These are phyloP conservation scores for Hemerocallis citrina DNA, from an alignment of 106 monocot genomes.

Conservation along the genomic window DNA sequence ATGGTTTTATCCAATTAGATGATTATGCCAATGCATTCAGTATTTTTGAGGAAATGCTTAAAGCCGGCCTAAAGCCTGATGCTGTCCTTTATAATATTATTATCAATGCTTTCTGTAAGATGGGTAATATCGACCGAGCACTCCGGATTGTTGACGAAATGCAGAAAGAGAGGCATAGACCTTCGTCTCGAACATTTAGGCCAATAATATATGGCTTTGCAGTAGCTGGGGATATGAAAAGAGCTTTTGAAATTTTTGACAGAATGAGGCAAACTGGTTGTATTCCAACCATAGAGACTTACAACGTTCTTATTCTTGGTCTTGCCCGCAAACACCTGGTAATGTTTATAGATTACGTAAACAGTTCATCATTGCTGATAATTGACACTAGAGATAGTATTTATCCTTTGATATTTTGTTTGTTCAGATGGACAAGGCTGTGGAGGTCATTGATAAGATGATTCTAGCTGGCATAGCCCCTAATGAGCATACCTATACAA, in stretches of 20 bases:
- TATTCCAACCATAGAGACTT: slow-evolving; percentile 77
- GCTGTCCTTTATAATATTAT: slow-evolving; percentile 81
- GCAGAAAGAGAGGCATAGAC: slow-evolving; percentile 62
- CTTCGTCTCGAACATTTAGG: slow-evolving; percentile 79
- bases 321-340: slow-evolving; percentile 77
- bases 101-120: slow-evolving; percentile 90
- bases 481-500: slow-evolving; percentile 83
- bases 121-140: slow-evolving; percentile 87
- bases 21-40: slow-evolving; percentile 93
- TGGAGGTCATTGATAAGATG: slow-evolving; percentile 74
- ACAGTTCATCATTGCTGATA: neutral
- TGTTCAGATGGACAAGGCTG: slow-evolving; percentile 75
- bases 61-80: slow-evolving; percentile 71
- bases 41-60: slow-evolving; percentile 87
- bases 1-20: slow-evolving; percentile 75
- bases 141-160: slow-evolving; percentile 70
- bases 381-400: neutral
- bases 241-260: slow-evolving; percentile 70
- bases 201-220: slow-evolving; percentile 92
- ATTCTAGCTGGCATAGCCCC: slow-evolving; percentile 59
- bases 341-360: neutral
- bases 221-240: slow-evolving; percentile 59
- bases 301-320: slow-evolving; percentile 90
- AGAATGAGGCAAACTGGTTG: slow-evolving; percentile 81
- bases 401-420: slow-evolving; percentile 1